These are phyloP conservation scores for Geotrichum australiense DNA, from an alignment of 1,139 yeast species.

Conservation along the genomic window DNA sequence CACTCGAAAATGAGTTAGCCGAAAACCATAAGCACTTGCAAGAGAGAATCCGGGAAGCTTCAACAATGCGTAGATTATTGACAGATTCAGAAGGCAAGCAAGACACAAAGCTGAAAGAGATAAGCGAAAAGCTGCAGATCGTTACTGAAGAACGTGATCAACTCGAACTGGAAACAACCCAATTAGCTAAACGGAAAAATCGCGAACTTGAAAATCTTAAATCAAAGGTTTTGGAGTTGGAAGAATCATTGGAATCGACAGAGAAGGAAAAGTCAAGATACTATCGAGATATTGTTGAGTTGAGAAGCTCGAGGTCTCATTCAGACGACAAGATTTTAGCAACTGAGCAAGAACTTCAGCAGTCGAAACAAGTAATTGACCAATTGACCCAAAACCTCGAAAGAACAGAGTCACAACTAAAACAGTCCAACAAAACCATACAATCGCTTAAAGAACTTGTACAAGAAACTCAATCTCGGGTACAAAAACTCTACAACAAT, in stretches of 20 bases:
- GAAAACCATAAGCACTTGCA: constrained; percentile 68
- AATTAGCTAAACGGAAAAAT: constrained; percentile 45
- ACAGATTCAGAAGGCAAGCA: constrained; percentile 61
- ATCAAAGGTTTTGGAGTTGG: constrained; percentile 29
- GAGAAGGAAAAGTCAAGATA: constrained; percentile 29
- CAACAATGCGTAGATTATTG: constrained; percentile 61
- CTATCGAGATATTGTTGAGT: constrained; percentile 23
- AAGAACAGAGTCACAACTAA: constrained; percentile 25
- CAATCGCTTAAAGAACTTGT: constrained; percentile 11
- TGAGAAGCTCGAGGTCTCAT: constrained; percentile 24
- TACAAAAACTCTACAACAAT: constrained; percentile 12
- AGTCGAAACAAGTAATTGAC: constrained; percentile 22
- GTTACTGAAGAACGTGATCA: constrained; percentile 54
- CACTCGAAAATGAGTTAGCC: constrained; percentile 69
- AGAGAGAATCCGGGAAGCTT: constrained; percentile 73
- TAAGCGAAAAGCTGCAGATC: constrained; percentile 39
- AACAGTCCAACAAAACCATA: constrained; percentile 13
- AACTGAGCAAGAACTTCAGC: constrained; percentile 29
- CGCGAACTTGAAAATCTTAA: constrained; percentile 38
- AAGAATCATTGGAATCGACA: constrained; percentile 26
- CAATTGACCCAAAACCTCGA: constrained; percentile 26
- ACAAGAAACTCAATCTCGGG: constrained; percentile 16
- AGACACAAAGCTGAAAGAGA: constrained; percentile 42
- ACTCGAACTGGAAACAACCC: constrained; percentile 48
- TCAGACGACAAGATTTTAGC: constrained; percentile 26